A percentile compares a stretch with the other conserved stretches of the same genome.
Conservation (phyloP, 331 rosid species). For the Telfairia occidentalis region DNA sequence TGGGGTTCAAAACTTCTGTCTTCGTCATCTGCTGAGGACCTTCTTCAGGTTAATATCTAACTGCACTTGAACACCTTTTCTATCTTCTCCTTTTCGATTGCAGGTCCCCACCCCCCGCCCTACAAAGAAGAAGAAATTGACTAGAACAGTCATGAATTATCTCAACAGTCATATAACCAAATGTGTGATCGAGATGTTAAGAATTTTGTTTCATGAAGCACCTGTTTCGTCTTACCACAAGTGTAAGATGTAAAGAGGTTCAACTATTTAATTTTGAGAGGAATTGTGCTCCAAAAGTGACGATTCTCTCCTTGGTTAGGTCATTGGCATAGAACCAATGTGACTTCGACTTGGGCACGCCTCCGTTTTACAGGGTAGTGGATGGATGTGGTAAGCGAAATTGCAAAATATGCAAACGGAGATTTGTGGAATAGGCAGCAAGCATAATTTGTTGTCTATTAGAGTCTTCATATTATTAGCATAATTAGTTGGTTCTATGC, state of each 20-base stretch:
- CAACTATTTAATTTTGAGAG: neutral
- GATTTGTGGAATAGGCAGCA: too few species aligned
- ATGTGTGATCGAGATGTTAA: too few species aligned
- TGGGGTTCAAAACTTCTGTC: conserved; percentile 44
- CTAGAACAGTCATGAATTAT: neutral
- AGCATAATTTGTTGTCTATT: too few species aligned
- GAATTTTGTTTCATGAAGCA: neutral
- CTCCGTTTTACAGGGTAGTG: neutral
- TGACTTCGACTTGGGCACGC: neutral
- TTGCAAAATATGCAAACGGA: neutral
- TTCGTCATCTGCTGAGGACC: conserved; percentile 43
- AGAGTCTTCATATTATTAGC: neutral
- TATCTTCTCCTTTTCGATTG: neutral
- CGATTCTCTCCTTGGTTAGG: neutral
- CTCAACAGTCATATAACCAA: too few species aligned
- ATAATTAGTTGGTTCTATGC: neutral
- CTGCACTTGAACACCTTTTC: neutral
- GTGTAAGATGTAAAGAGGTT: neutral
- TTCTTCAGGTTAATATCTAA: conserved; percentile 46
- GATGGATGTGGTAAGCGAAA: neutral
- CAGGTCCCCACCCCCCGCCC: neutral
- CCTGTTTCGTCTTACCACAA: neutral
- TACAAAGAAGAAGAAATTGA: neutral
- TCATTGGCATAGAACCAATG: neutral
- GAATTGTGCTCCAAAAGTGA: neutral